Base-by-base conservation (phyloP, 192 early-diverging fungal species). In the Mortierella claussenii region DNA sequence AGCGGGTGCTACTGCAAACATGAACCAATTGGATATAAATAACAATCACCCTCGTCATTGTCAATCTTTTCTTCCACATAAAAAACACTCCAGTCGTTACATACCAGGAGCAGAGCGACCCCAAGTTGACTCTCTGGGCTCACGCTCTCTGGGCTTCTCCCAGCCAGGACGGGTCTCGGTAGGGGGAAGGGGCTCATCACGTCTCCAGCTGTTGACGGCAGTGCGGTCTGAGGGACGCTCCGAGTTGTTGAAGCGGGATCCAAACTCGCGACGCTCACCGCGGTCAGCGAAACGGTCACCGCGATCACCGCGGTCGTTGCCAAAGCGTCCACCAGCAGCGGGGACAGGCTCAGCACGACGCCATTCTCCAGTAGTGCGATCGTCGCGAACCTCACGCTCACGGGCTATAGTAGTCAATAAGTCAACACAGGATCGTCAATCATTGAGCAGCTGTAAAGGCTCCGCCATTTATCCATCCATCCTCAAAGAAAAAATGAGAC, bases 311-410 rank as follows among this genome's bases (percentile, higher is more conserved):
- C 79, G 71, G 64, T 80, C 79, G 63, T 65, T 68, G 36, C 73
- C 78, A 50, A 82, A 87, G 23, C 76, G 69, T 20, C 76, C 64
- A 9, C 76, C 60, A 18, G 69, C 68, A 42, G 82, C 80, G 50
- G 82, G 8, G 4, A 66, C 32, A 40, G 84, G 65, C 4, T 69
- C 58, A 37, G 82, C 85, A 65, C 88, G 81, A 48, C 84, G 82
- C 88, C 87, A 87, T 62, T 84, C 85, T 61, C 79, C 83, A 52
- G 82, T 78, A 9, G 87, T 89, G 56, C 87, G 85, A 60, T 89
- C 89, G n/a, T 81, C 80, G 40, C 79, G 79, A 7, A 78, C 69
- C 40, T 85, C 86, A 55, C 81, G 82, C 46, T 87, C 83, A 54
- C 82, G 84, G 36, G 80, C 83, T 80, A 56, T 53, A n/a, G n/a